phyloP scores from a whole-genome alignment of 495 filamentous ascomycete genomes.

The Talaromyces nanjingensis region DNA sequence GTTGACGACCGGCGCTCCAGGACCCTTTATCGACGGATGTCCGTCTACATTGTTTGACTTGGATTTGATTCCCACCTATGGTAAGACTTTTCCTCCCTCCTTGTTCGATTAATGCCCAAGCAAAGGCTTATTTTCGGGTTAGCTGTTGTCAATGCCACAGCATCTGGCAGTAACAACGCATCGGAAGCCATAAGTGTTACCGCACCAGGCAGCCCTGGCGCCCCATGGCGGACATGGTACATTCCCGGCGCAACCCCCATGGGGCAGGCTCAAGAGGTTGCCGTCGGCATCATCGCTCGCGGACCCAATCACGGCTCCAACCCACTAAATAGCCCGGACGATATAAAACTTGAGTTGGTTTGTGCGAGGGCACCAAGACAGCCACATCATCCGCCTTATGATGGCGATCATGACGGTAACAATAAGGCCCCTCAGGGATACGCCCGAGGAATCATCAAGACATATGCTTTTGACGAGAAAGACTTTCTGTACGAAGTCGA shows the following conservation, averaged over 20 bases:
- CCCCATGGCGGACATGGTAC: constrained; percentile 36
- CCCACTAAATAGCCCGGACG: constrained; percentile 21
- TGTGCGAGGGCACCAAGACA: constrained; percentile 16
- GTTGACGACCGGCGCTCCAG: constrained; percentile 16
- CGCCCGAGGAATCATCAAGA: constrained; percentile 1
- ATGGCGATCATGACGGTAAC: not conserved
- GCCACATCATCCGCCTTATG: not conserved
- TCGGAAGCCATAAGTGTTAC: constrained; percentile 23
- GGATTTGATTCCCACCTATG: constrained; percentile 26
- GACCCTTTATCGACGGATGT: constrained; percentile 21
- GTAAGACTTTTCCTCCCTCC: constrained; percentile 19
- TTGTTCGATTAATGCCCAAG: not conserved
- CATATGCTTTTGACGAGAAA: constrained; percentile 5
- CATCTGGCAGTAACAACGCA: not conserved
- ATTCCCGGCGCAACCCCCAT: constrained; percentile 29
- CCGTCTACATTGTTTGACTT: constrained; percentile 30
- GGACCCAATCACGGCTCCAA: constrained; percentile 24
- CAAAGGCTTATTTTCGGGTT: not conserved
- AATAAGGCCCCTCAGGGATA: not conserved
- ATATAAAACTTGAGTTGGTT: constrained; percentile 32
- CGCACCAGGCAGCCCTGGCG: constrained; percentile 21
- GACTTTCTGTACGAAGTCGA: constrained; percentile 1
- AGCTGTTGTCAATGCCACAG: constrained; percentile 32
- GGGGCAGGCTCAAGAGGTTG: constrained; percentile 33
- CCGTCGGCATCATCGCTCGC: constrained; percentile 35